Percentiles rank a stretch among this genome's conserved stretches.
Evolutionary conservation across 768 basidiomycete species (phyloP).

Genomic region (Tricholoma bakamatsutake): DNA sequence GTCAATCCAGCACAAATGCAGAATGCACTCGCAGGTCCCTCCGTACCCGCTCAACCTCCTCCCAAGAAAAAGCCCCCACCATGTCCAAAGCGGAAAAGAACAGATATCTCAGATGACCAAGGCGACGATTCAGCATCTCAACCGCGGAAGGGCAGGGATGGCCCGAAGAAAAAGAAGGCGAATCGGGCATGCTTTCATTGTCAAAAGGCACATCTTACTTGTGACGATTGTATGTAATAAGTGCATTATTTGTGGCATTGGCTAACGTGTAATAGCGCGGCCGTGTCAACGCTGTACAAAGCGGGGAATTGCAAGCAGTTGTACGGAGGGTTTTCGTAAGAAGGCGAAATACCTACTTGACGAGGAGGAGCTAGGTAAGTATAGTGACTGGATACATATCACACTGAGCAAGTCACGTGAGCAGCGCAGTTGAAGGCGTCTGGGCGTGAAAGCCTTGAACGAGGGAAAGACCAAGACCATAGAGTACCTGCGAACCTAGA

Average conservation of each 20-base stretch:
- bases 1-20: slow-evolving; percentile 40
- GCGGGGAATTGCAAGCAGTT: slow-evolving; percentile 83
- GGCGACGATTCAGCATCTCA: slow-evolving; percentile 38
- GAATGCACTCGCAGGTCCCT: slow-evolving; percentile 40
- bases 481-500: neutral
- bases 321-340: slow-evolving; percentile 93
- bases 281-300: slow-evolving; percentile 96
- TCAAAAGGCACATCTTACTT: slow-evolving; percentile 97
- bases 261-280: slow-evolving; percentile 53
- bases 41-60: slow-evolving; percentile 21
- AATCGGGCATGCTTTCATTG: slow-evolving; percentile 92
- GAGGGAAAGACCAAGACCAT: neutral
- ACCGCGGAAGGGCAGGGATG: slow-evolving; percentile 57
- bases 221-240: slow-evolving; percentile 81
- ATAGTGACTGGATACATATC: slow-evolving; percentile 14
- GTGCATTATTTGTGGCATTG: slow-evolving; percentile 11
- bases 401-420: slow-evolving; percentile 34
- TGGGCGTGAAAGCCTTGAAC: slow-evolving; percentile 31
- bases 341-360: slow-evolving; percentile 97
- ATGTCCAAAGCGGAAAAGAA: slow-evolving; percentile 55
- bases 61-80: slow-evolving; percentile 32
- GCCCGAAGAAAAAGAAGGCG: slow-evolving; percentile 92
- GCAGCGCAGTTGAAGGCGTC: slow-evolving; percentile 46
- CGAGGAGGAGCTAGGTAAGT: slow-evolving; percentile 82
- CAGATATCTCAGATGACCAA: slow-evolving; percentile 52